A percentile compares a stretch with the other conserved stretches of the same genome.
phyloP scores from a whole-genome alignment of 139 green algal species.

The Chlamydomonas sphaeroides region DNA sequence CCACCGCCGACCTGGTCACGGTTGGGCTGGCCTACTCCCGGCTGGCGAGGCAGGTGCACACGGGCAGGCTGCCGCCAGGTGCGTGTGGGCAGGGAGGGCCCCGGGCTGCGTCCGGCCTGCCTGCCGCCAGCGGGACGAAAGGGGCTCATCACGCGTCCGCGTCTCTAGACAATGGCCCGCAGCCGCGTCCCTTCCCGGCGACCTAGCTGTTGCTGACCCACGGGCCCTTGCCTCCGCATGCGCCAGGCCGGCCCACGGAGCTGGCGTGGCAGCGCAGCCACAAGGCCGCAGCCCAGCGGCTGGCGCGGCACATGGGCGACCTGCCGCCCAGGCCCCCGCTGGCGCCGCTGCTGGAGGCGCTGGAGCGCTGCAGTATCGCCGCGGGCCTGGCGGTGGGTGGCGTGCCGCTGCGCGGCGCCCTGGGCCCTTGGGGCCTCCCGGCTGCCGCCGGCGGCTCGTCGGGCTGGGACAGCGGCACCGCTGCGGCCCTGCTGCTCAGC shows the following conservation, averaged over 20 bases:
- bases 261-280: slow-evolving; percentile 43
- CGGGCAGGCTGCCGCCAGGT: slow-evolving; percentile 18
- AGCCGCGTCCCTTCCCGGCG: too few relatives aligned
- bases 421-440: neutral
- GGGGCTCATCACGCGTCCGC: neutral
- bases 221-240: too few relatives aligned
- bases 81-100: neutral
- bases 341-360: slow-evolving; percentile 24
- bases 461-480: too few relatives aligned
- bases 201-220: too few relatives aligned
- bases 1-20: neutral
- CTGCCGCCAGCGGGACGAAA: neutral
- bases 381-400: slow-evolving; percentile 40
- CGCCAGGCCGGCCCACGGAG: slow-evolving; percentile 20
- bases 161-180: too few relatives aligned
- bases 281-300: slow-evolving; percentile 47
- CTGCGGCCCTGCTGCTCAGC: neutral
- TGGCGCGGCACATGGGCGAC: slow-evolving; percentile 49
- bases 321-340: slow-evolving; percentile 66
- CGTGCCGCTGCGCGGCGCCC: slow-evolving; percentile 10
- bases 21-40: slow-evolving; percentile 15
- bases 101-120: too few relatives aligned
- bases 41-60: neutral
- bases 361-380: slow-evolving; percentile 47
- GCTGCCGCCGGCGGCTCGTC: neutral